Evolutionary conservation across 2,329 filamentous ascomycete species (phyloP), one percentile per base, ranked within the genome.

Genomic region (Phyllosticta citrichinensis): DNA sequence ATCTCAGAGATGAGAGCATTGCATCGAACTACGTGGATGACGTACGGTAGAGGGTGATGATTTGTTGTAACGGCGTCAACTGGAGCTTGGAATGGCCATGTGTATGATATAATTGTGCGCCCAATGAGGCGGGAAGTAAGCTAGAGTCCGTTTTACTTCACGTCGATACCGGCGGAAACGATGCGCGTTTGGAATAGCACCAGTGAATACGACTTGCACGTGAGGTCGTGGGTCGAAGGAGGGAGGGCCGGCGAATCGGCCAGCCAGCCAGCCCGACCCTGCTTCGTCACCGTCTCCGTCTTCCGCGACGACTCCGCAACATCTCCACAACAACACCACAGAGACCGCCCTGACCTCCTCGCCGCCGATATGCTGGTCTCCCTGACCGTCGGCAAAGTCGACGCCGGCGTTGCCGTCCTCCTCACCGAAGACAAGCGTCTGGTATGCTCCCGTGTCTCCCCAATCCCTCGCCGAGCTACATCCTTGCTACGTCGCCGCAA

Each of bases 301-400:
- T 35, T 20, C 58, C 33, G 52, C 57, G 30, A 22, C 52, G 5
- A 24, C 51, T 17, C 40, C 58, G 27, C 27, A 30, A 60, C 20
- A 24, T 54, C 50, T 52, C 59, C 60, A 51, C 52, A 62, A 57
- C 60, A 58, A 20, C 55, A 33, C 60, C 14, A 11, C 40, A 47
- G 47, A 24, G 33, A 52, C 50, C 55, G 55, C 59, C 11, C 4
- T 24, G 50, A 55, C 19, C 59, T 40, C 55, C 14, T 47, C 40
- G 40, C 55, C 51, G 35, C 56, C 51, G 55, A 55, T 19, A 97
- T 99, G 94, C 83, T 97, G 71, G 90, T 99, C 77, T 97, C 94
- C 67, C 83, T 99, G 73, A 97, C 93, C 57, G 94, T 99, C 76
- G 94, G 94, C 81, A 99, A 99, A 80, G 94, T 99, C 77, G 94